Base-by-base conservation (phyloP, 495 filamentous ascomycete genomes). In the Aspergillus panamensis region DNA sequence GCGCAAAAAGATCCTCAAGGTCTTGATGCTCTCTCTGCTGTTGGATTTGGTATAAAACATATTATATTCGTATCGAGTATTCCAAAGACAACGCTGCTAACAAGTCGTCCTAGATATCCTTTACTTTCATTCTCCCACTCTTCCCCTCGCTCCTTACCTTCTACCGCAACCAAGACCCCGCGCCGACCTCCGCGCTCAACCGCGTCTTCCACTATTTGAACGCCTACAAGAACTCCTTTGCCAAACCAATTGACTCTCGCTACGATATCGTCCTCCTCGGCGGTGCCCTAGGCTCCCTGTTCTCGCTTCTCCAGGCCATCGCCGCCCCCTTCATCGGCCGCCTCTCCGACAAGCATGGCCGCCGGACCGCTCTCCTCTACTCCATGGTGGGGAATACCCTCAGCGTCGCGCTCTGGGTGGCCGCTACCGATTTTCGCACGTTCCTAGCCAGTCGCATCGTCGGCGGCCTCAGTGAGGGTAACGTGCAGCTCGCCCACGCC, bases 261-360 rank as follows among this genome's bases (percentile, higher is more conserved):
- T 97, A 97, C 76, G 95, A 99, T 67, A 93, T 97, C 58, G 93
- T 97, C 42, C 84, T 99, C 44, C 85, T 99, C 13, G 95, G 95
- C 31, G 95, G 95, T 13, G 95, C 94, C 19, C 77, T 99, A 6
- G 95, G 92, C 50, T 95, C 91, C 13, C 82, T 97, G 7, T 97
- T 97, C 79, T 94, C 91, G 13, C 77, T 97, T 49, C 86, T 96
- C 30, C 94, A 99, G 69, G 95, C 94, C 50, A 76, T 97, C 56
- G 93, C 93, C 1, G 94, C 92, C 2, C 94, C 94, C 13, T 73
- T 97, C 48, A 96, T 99, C 56, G 94, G 94, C 10, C 84, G 80
- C 9, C 80, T 97, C 33, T 95, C 90, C 17, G 94, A 99, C 70
- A 84, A 82, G 48, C 86, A 96, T 82, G 94, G 94, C 60, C 89